These are phyloP conservation scores for Pachysandra terminalis DNA, from an alignment of 164 flowering plant species.

Conservation along the genomic window DNA sequence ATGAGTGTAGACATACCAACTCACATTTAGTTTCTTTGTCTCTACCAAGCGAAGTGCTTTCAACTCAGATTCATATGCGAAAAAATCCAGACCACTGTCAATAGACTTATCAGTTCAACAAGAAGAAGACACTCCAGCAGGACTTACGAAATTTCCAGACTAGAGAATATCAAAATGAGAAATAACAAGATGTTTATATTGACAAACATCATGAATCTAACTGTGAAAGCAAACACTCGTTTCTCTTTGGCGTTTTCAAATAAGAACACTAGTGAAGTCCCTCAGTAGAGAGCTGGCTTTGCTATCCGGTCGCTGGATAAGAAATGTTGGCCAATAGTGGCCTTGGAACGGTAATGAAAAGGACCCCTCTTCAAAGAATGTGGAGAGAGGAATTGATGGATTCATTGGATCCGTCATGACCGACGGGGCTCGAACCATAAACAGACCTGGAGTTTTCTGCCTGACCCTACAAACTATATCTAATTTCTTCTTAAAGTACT, in stretches of 20 bases:
- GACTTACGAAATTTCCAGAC: not conserved
- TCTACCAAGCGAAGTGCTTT: conserved; percentile 68
- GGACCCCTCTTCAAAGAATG: too few relatives aligned
- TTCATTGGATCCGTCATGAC: too few relatives aligned
- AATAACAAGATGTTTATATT: too few relatives aligned
- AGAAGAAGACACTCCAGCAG: not conserved
- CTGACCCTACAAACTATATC: not conserved
- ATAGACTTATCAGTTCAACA: conserved; percentile 7
- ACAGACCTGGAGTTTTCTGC: not conserved
- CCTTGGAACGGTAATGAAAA: too few relatives aligned
- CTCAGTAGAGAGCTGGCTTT: too few relatives aligned
- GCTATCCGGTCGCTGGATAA: too few relatives aligned
- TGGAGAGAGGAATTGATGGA: too few relatives aligned
- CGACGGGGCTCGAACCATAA: too few relatives aligned
- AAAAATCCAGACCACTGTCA: conserved; percentile 85
- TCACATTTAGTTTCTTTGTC: conserved; percentile 65
- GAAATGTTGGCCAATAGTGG: too few relatives aligned
- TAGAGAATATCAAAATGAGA: not conserved
- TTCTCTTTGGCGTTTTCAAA: not conserved
- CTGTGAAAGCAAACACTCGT: not conserved
- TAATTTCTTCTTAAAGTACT: not conserved
- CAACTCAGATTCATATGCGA: conserved; percentile 48
- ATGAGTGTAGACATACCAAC: conserved; percentile 93
- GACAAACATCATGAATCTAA: not conserved
- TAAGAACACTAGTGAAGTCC: conserved; percentile 23